Evolutionary conservation across 495 filamentous ascomycete species (phyloP), one percentile per base, ranked within the genome.

Genomic region (Daldinia caldariorum): DNA sequence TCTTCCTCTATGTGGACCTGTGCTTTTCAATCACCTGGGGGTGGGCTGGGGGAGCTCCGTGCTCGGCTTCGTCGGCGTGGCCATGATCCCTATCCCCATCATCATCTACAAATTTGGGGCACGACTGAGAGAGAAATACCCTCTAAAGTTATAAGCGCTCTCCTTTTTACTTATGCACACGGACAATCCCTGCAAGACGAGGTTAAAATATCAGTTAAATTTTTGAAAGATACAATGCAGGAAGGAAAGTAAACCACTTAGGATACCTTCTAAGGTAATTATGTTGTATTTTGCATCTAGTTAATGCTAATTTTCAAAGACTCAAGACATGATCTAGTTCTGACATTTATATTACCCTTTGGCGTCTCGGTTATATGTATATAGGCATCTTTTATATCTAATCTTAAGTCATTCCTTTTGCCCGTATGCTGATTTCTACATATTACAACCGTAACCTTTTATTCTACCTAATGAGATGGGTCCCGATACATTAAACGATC

Each of bases 31-130:
- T 0, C 64, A 61, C 8, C 76, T 89, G 0, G 86, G 86, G 0
- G 75, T 83, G 7, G 87, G 86, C 2, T 88, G 86, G 85, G 86
- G 86, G 0, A 87, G 84, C 45, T 82, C 79, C 2, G 56, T 86
- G 12, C 78, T 89, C 14, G 86, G 81, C 0, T 87, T 86, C 59
- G 63, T 87, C 49, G 79, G 77, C 12, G 50, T 88, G 4, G 76
- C 66, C 10, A 57, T 86, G 62, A 79, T 83, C 20, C 84, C 84
- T 6, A 79, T 81, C 4, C 80, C 87, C 18, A 61, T 74, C 29
- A 53, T 76, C 8, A 72, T 76, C n/a, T 62, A 62, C 35, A 57
- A 66, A 26, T 74, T 74, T 18, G 74, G 74, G 14, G 63, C 69
- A 20, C 59, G 35, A 20, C 22, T 76, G 45, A 72, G 74, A 55